phyloP scores from a whole-genome alignment of 305 asterid species.

The Rubia balearica region DNA sequence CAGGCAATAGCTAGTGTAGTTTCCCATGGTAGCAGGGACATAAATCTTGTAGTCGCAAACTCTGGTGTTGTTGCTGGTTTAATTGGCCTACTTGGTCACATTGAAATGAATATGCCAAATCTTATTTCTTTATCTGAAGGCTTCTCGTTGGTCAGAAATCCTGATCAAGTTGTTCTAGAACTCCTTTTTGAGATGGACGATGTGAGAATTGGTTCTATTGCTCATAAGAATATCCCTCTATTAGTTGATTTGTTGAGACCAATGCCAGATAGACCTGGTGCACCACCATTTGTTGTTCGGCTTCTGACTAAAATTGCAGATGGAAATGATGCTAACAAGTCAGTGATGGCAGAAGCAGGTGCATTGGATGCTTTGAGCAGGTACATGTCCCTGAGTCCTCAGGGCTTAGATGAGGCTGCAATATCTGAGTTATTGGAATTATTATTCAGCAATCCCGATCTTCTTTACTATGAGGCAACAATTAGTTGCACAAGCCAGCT shows the following conservation, averaged over 20 bases:
- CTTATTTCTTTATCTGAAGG: conserved; percentile 63
- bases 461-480: conserved; percentile 56
- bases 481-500: conserved; percentile 65
- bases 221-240: conserved; percentile 60
- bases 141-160: conserved; percentile 61
- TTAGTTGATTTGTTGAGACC: conserved; percentile 87
- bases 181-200: conserved; percentile 65
- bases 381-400: conserved; percentile 85
- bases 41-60: conserved; percentile 63
- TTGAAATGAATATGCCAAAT: conserved; percentile 58
- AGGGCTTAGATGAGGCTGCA: conserved; percentile 69
- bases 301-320: conserved; percentile 69
- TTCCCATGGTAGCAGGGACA: conserved; percentile 49
- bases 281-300: conserved; percentile 62
- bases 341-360: conserved; percentile 84
- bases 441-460: conserved; percentile 56
- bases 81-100: conserved; percentile 55
- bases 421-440: conserved; percentile 66
- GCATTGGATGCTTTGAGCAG: conserved; percentile 67
- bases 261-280: conserved; percentile 78
- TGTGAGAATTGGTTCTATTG: conserved; percentile 62
- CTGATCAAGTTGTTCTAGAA: conserved; percentile 65
- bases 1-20: conserved; percentile 84
- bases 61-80: conserved; percentile 70
- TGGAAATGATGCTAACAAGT: conserved; percentile 62